Conservation (phyloP, 805 yeast species). For the Saccharomycopsis sp. region DNA sequence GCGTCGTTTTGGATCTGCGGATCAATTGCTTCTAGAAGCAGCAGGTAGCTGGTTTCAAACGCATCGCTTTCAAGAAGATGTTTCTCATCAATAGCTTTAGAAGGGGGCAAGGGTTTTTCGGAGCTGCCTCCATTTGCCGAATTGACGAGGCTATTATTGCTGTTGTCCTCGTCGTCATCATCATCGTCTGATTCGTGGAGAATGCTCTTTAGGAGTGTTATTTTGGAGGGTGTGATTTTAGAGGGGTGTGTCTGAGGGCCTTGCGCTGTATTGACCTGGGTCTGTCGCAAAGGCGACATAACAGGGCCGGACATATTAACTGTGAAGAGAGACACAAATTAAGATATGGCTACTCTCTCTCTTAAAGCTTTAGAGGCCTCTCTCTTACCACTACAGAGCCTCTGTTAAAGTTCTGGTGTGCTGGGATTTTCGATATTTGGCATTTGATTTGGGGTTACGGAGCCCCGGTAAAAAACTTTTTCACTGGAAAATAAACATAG, state of each 20-base stretch:
- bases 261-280: not conserved
- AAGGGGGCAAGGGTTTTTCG: not conserved
- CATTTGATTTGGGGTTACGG: not conserved
- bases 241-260: not conserved
- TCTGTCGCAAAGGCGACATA: not conserved
- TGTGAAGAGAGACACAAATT: not conserved
- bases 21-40: not conserved
- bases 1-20: constrained; percentile 1
- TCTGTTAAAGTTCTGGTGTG: not conserved
- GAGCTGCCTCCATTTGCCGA: not conserved
- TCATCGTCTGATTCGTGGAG: constrained; percentile 1
- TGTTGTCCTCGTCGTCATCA: not conserved
- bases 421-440: not conserved
- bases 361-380: too few relatives aligned
- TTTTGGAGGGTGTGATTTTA: constrained; percentile 3
- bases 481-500: too few relatives aligned
- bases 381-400: too few relatives aligned
- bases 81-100: constrained; percentile 4
- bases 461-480: not conserved
- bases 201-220: constrained; percentile 1
- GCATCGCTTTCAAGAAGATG: constrained; percentile 4
- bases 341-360: too few relatives aligned
- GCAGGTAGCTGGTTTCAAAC: constrained; percentile 2
- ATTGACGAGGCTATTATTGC: not conserved
- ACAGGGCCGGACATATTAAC: not conserved